Percentiles rank a stretch among this genome's conserved stretches.
phyloP scores from a whole-genome alignment of 2,329 filamentous ascomycete species.

The Fusarium virguliforme region DNA sequence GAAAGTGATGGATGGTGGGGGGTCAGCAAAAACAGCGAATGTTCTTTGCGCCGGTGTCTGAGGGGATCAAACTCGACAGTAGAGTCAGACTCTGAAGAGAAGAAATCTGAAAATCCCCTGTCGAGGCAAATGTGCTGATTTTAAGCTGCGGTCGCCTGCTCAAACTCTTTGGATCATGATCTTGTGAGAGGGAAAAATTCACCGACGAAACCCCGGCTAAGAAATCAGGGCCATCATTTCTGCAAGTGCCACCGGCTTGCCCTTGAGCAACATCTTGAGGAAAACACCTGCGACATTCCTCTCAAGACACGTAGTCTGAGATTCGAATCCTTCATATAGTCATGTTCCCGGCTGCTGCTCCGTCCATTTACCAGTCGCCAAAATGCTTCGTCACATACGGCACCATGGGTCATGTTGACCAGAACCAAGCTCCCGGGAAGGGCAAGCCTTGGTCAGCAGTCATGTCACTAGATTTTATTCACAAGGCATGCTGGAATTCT shows the following conservation, averaged over 20 bases:
- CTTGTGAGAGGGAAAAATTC: slow-evolving; percentile 41
- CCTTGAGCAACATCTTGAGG: slow-evolving; percentile 24
- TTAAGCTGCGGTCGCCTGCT: slow-evolving; percentile 23
- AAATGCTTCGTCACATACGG: slow-evolving; percentile 85
- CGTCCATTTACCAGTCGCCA: slow-evolving; percentile 68
- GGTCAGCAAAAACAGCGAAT: slow-evolving; percentile 12
- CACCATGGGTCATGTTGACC: slow-evolving; percentile 78
- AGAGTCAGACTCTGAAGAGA: not conserved
- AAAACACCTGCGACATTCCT: not conserved
- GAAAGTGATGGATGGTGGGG: slow-evolving; percentile 30
- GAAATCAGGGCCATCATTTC: slow-evolving; percentile 30
- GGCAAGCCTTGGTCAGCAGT: slow-evolving; percentile 84
- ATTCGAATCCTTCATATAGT: not conserved
- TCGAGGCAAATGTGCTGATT: slow-evolving; percentile 17
- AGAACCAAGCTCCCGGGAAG: slow-evolving; percentile 78
- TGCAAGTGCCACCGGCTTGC: slow-evolving; percentile 7
- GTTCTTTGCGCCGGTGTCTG: not conserved
- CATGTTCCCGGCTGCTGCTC: slow-evolving; percentile 65
- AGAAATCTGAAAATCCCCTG: not conserved
- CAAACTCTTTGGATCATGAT: slow-evolving; percentile 74
- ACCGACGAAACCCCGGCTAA: slow-evolving; percentile 52
- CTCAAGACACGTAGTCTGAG: not conserved
- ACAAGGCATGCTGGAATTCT: slow-evolving; percentile 68
- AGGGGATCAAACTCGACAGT: not conserved
- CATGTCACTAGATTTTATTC: slow-evolving; percentile 75